phyloP scores from a whole-genome alignment of 805 yeast genomes.

The Torulaspora microellipsoides region DNA sequence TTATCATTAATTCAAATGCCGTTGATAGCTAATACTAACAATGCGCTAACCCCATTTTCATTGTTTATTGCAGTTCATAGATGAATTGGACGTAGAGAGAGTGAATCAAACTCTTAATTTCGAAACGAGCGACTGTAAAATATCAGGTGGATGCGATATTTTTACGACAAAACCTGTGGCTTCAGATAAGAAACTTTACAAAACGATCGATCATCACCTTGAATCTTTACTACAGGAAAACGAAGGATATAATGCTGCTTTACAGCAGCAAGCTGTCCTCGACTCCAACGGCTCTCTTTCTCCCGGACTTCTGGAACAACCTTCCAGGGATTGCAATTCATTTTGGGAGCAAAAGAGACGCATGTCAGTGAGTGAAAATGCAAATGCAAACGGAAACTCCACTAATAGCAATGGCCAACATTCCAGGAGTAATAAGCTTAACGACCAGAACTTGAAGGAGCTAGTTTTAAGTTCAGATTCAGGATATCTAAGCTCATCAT shows the following conservation, averaged over 20 bases:
- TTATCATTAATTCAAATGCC: slow-evolving; percentile 2
- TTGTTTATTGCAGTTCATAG: slow-evolving; percentile 61
- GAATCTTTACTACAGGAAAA: slow-evolving; percentile 44
- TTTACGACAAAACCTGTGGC: slow-evolving; percentile 93
- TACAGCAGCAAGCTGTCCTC: slow-evolving; percentile 22
- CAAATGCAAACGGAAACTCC: slow-evolving; percentile 3
- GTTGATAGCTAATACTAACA: slow-evolving; percentile 5
- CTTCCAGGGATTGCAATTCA: slow-evolving; percentile 26
- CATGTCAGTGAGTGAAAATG: slow-evolving; percentile 35
- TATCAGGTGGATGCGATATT: slow-evolving; percentile 86
- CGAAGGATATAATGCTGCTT: slow-evolving; percentile 34
- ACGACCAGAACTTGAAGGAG: slow-evolving; percentile 35
- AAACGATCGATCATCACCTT: slow-evolving; percentile 78
- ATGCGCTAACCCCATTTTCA: not conserved
- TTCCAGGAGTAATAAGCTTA: slow-evolving; percentile 28
- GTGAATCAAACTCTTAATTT: slow-evolving; percentile 83
- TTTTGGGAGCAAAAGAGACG: slow-evolving; percentile 42
- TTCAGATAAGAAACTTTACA: slow-evolving; percentile 81
- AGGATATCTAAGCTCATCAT: slow-evolving; percentile 30
- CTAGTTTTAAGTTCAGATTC: slow-evolving; percentile 27
- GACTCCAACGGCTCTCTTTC: slow-evolving; percentile 16
- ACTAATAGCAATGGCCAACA: slow-evolving; percentile 8
- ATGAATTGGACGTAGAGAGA: slow-evolving; percentile 86
- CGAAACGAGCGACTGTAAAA: slow-evolving; percentile 67
- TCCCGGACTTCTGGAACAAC: slow-evolving; percentile 9